Conservation (phyloP, 176 grass and related monocot species). For the Paspalum notatum region DNA sequence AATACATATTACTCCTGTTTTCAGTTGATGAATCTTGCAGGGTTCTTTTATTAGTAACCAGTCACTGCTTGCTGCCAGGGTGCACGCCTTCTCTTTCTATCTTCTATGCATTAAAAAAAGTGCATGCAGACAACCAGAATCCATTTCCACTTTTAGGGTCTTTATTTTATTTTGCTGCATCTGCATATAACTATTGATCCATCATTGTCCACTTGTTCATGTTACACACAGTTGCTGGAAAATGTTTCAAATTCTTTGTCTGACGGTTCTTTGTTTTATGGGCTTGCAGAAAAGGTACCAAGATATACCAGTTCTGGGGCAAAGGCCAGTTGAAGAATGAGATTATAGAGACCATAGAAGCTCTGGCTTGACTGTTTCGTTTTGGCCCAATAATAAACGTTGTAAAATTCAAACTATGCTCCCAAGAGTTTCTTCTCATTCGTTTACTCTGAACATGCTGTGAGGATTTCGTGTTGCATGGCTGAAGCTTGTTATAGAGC, state of each 20-base stretch:
- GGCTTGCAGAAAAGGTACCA: conserved; percentile 76
- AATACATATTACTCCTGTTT: background rate
- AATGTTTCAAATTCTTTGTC: background rate
- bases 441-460: conserved; percentile 1
- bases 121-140: background rate
- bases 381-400: conserved; percentile 48
- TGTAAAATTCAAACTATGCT: conserved; percentile 35
- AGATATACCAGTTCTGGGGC: conserved; percentile 80
- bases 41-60: background rate
- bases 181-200: background rate
- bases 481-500: conserved; percentile 17
- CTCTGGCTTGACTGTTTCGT: conserved; percentile 24
- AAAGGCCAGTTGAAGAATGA: conserved; percentile 79
- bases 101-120: background rate
- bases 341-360: background rate
- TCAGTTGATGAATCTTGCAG: background rate
- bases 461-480: conserved; percentile 23
- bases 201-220: background rate
- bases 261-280: conserved; percentile 26
- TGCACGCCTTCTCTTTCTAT: conserved; percentile 5
- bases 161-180: background rate
- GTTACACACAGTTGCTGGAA: background rate
- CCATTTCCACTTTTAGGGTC: background rate
- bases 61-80: background rate
- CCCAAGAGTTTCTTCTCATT: conserved; percentile 25